These are phyloP conservation scores for Exophiala spinifera DNA, from an alignment of 2,329 filamentous ascomycete species.

Conservation along the genomic window DNA sequence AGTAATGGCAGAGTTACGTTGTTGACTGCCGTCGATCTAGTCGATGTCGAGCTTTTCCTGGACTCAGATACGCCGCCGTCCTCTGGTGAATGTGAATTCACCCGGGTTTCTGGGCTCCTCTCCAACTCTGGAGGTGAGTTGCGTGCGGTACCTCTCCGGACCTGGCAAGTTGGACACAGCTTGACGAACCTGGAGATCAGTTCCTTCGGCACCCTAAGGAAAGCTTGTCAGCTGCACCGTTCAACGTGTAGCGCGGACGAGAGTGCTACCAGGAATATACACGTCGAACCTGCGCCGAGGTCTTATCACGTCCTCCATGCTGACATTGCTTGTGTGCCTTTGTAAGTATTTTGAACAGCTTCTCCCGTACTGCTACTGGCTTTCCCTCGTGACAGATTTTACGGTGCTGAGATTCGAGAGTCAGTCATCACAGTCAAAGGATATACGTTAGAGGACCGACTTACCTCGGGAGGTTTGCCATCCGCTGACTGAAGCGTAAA, in stretches of 20 bases:
- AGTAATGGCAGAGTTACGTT: constrained; percentile 19
- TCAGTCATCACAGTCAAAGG: constrained; percentile 6
- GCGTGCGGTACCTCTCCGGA: constrained; percentile 40
- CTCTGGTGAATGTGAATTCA: constrained; percentile 13
- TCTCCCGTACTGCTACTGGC: constrained; percentile 52
- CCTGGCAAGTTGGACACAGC: constrained; percentile 49
- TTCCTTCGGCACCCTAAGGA: constrained; percentile 49
- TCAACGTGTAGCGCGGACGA: no score
- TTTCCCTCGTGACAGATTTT: constrained; percentile 51
- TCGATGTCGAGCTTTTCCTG: constrained; percentile 15
- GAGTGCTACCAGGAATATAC: constrained; percentile 48
- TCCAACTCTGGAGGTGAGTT: constrained; percentile 21
- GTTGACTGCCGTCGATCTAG: not conserved
- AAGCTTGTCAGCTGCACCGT: no score
- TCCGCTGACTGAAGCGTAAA: constrained; percentile 46
- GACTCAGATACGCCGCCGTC: constrained; percentile 5
- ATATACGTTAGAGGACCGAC: constrained; percentile 13
- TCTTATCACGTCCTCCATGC: constrained; percentile 53
- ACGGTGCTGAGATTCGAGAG: constrained; percentile 23
- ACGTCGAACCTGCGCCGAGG: constrained; percentile 48
- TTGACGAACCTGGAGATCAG: constrained; percentile 52
- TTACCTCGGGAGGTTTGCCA: constrained; percentile 38
- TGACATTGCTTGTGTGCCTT: constrained; percentile 50
- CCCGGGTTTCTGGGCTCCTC: constrained; percentile 16
- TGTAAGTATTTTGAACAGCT: constrained; percentile 51